Base-by-base conservation (phyloP, 176 grass and related monocot species). In the Melocanna baccifera region DNA sequence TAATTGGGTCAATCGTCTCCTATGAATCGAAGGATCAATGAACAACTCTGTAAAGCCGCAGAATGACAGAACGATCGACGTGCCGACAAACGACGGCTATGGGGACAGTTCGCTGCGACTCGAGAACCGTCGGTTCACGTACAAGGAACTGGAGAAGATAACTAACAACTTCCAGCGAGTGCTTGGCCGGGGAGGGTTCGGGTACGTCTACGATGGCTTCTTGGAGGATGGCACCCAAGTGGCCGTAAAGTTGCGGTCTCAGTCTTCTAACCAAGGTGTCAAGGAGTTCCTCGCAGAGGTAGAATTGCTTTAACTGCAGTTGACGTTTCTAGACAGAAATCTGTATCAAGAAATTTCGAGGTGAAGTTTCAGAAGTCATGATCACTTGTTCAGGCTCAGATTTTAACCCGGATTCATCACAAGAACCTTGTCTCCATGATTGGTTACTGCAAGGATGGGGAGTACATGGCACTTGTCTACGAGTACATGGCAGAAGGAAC, bases 401-500 rank as follows among this genome's bases (percentile, higher is more conserved):
- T 57, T 69, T 84, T 97, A 30, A 81, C 84, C 9, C 76, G 79
- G 58, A 77, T 97, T 58, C 92, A 97, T 63, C 92, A 97, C 65
- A 91, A 80, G 53, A 89, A 91, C 37, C 50, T 97, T 6, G 88
- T 97, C 40, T 78, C 90, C 6, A 42, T 91, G 69, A 62, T 94
- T 79, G 94, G 92, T 37, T 94, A 92, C 41, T 97, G 94, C 75
- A 92, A 78, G 32, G 92, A 97, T 84, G 81, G 77, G 29, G 28
- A 89, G 25, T 75, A 79, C 34, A 76, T 90, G 84, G 92, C 88
- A 7, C 90, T 97, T 75, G 83, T 97, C 15, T 91, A 94, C 22
- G 91, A 97, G 39, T 90, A 92, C 63, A 94, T 92, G 94, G 68
- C 90, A 0, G 72, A 87, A 91, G 90, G 94, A 92, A 91, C 70